These are phyloP conservation scores for Globisporangium mamillatum DNA, from an alignment of 352 stramenopile species.

Conservation along the genomic window DNA sequence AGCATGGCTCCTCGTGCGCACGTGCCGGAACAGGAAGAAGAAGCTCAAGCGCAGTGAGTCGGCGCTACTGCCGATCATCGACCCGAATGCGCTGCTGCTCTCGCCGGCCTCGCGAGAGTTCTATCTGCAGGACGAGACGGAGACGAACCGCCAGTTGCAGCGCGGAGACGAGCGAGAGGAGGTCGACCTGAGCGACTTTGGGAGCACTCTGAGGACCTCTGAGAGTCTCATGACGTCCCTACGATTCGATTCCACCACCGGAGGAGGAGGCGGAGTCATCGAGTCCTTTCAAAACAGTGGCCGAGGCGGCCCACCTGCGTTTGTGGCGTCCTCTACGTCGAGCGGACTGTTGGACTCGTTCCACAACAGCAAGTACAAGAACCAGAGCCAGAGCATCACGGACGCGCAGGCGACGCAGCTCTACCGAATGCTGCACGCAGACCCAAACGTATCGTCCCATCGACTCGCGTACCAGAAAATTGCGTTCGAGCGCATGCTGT, in stretches of 20 bases:
- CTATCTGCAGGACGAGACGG: background rate
- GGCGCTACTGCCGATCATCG: conserved; percentile 5
- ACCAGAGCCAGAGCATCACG: conserved; percentile 5
- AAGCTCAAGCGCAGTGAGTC: conserved; percentile 8
- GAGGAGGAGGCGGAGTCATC: background rate
- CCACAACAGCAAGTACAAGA: background rate
- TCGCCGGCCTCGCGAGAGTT: conserved; percentile 9
- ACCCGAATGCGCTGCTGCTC: conserved; percentile 5
- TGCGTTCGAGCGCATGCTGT: conserved; percentile 29
- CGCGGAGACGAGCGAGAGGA: background rate
- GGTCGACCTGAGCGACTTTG: conserved; percentile 1
- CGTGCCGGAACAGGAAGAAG: conserved; percentile 9
- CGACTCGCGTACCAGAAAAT: conserved; percentile 39
- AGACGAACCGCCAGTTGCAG: background rate
- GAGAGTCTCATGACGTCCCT: background rate
- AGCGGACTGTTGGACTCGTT: background rate
- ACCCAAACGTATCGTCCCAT: conserved; percentile 26
- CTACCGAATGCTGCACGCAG: conserved; percentile 25
- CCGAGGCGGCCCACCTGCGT: no score
- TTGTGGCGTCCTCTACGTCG: background rate
- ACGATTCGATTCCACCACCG: background rate
- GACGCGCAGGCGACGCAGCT: conserved; percentile 24
- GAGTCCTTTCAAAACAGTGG: background rate
- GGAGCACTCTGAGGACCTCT: background rate
- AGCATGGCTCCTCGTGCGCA: conserved; percentile 13